Evolutionary conservation across 345 rosid genomes (phyloP).

Genomic region (Abelmoschus esculentus): DNA sequence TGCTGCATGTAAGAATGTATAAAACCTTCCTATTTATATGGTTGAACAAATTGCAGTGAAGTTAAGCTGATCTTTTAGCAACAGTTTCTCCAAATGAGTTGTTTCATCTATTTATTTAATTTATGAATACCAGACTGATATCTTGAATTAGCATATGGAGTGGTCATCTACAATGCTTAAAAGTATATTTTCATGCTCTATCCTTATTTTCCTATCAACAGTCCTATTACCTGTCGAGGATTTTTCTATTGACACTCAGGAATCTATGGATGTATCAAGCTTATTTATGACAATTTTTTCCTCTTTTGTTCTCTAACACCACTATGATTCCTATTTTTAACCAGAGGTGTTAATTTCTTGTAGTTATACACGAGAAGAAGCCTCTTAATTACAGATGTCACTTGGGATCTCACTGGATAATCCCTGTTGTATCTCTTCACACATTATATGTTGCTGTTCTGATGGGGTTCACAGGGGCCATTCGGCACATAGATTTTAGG

Average conservation of each 20-base stretch:
- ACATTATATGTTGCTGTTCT: constrained; percentile 44
- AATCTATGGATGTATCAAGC: neutral
- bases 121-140: neutral
- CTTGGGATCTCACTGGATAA: constrained; percentile 45
- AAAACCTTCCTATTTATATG: constrained; percentile 4
- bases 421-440: constrained; percentile 59
- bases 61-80: neutral
- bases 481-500: constrained; percentile 76
- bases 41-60: constrained; percentile 7
- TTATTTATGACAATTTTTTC: neutral
- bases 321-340: constrained; percentile 16
- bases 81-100: constrained; percentile 5
- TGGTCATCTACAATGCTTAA: neutral
- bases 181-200: neutral
- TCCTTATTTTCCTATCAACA: neutral
- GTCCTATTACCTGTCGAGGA: neutral
- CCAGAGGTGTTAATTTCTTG: constrained; percentile 18
- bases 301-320: neutral
- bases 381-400: constrained; percentile 62
- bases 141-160: neutral
- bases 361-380: constrained; percentile 56
- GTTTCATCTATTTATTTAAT: neutral
- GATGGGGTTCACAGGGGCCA: constrained; percentile 51
- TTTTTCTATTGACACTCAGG: neutral
- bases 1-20: constrained; percentile 52